phyloP scores from a whole-genome alignment of 345 rosid genomes.

The Salix arbutifolia region DNA sequence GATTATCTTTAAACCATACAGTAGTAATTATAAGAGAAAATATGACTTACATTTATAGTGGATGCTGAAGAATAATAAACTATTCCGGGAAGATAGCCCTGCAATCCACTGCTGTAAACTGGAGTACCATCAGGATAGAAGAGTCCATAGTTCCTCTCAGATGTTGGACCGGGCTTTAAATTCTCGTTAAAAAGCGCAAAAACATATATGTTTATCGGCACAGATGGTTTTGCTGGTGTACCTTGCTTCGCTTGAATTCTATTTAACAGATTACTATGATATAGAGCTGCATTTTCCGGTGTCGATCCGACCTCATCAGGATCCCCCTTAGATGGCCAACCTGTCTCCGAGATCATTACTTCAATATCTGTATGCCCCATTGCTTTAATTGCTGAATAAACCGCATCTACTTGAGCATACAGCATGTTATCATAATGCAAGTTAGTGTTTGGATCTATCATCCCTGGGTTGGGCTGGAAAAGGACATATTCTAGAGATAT shows the following conservation, averaged over 20 bases:
- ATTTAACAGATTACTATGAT: conserved; percentile 61
- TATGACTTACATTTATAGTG: conserved; percentile 36
- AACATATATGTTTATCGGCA: conserved; percentile 60
- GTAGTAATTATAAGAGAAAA: not conserved
- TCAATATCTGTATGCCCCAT: conserved; percentile 64
- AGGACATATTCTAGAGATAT: conserved; percentile 63
- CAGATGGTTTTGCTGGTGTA: conserved; percentile 75
- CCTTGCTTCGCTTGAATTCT: conserved; percentile 51
- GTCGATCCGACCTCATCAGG: conserved; percentile 69
- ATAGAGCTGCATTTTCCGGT: conserved; percentile 64
- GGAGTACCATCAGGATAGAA: conserved; percentile 77
- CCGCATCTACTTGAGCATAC: conserved; percentile 91
- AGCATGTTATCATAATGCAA: conserved; percentile 85
- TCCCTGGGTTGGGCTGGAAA: conserved; percentile 75
- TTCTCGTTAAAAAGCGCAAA: conserved; percentile 93
- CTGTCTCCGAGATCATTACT: conserved; percentile 84
- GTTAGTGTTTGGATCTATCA: conserved; percentile 51
- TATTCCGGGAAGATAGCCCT: conserved; percentile 60
- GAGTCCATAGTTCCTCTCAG: conserved; percentile 91
- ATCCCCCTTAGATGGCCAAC: conserved; percentile 96
- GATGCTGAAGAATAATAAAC: conserved; percentile 34
- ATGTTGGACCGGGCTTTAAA: conserved; percentile 74
- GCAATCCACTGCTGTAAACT: conserved; percentile 69
- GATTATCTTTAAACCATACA: not conserved
- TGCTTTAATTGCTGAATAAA: conserved; percentile 68